These are phyloP conservation scores for Monosporozyma servazzii DNA, from an alignment of 805 yeast genomes.

Conservation along the genomic window DNA sequence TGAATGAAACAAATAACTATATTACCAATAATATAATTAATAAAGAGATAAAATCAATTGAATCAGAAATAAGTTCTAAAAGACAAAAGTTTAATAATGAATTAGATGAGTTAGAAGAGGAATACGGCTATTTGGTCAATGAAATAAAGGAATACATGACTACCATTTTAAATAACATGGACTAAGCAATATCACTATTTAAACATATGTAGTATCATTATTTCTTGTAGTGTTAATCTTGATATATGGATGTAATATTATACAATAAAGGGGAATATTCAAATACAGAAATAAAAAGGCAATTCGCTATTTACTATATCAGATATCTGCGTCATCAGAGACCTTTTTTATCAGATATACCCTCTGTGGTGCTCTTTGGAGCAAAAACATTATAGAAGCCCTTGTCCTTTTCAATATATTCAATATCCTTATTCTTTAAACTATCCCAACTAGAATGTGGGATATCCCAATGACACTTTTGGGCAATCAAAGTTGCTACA, in stretches of 20 bases:
- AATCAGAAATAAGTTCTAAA: constrained; percentile 27
- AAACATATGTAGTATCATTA: background rate
- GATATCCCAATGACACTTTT: constrained; percentile 50
- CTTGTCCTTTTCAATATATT: constrained; percentile 19
- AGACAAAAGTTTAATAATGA: constrained; percentile 43
- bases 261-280: background rate
- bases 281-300: background rate
- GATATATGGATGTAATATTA: background rate
- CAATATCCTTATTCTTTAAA: constrained; percentile 17
- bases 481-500: constrained; percentile 56
- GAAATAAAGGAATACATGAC: constrained; percentile 43
- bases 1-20: constrained; percentile 39
- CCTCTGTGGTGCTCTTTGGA: background rate
- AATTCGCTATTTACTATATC: background rate
- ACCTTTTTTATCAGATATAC: background rate
- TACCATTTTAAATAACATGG: constrained; percentile 16
- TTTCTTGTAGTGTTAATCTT: background rate
- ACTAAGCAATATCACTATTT: background rate
- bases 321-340: background rate
- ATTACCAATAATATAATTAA: constrained; percentile 31
- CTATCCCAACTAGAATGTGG: constrained; percentile 43
- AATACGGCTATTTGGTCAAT: constrained; percentile 45
- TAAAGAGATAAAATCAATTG: constrained; percentile 34
- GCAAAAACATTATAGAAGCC: constrained; percentile 24
- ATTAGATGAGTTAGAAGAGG: constrained; percentile 42